Evolutionary conservation across 495 filamentous ascomycete species (phyloP), one percentile per base, ranked within the genome.

Genomic region (Darksidea phi): DNA sequence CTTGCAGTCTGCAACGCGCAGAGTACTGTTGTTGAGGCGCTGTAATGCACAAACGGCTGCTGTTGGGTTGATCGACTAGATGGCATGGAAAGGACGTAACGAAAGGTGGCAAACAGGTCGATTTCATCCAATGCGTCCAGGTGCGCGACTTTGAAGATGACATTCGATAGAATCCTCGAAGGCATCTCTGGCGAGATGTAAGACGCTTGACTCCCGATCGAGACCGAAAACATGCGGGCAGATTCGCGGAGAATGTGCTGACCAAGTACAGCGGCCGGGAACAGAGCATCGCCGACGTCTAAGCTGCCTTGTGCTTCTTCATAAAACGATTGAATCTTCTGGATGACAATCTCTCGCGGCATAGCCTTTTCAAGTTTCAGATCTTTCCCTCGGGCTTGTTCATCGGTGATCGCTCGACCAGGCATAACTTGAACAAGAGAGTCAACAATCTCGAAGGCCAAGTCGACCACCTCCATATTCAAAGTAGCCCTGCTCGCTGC

Each of bases 1-100:
- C 79, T 76, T 15, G 79, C 79, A 46, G 78, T 82, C 67, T 85
- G 86, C 43, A 89, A 73, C 60, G 80, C 81, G 2, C 85, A 84
- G 23, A 86, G 72, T 24, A 87, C 78, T 48, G 80, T 80, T 7
- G 82, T 75, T 38, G 87, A 81, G 4, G 88, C 57, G 34, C 25
- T 21, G 0, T 67, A 41, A 21, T 64, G 24, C 6, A 21, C 15
- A 43, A 70, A 70, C 28, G 60, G 55, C 13, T 57, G 21, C 41
- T 32, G 23, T 17, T 3, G 34, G 2, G 21, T 59, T 1, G 42
- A 6, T 34, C 38, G 53, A 36, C 13, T 21, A n/a, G 32, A n/a
- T 46, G 20, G 20, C 1, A 21, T 18, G 1, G 61, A 57, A 21
- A 65, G 61, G n/a, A 56, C 42, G 0, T 50, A 18, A 12, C 52